phyloP scores from a whole-genome alignment of 352 stramenopile genomes.

The Phytophthora hybrid region DNA sequence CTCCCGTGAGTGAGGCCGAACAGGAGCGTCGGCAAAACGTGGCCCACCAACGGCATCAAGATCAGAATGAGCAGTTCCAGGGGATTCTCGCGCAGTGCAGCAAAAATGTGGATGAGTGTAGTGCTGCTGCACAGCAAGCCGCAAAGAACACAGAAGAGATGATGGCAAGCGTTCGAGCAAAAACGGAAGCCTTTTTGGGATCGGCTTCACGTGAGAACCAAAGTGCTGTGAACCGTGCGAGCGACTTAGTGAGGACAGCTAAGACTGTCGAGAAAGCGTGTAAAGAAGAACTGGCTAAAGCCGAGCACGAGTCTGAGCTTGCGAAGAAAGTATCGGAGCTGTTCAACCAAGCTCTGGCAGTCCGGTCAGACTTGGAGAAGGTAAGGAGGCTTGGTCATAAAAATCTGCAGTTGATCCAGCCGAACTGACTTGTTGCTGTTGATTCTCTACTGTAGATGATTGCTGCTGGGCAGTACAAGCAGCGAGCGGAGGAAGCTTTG shows the following conservation, averaged over 20 bases:
- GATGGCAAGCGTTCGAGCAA: conserved; percentile 9
- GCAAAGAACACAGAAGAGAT: conserved; percentile 1
- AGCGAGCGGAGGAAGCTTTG: not conserved
- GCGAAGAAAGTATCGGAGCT: conserved; percentile 1
- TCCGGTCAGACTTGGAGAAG: not conserved
- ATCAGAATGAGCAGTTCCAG: not conserved
- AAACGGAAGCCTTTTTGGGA: not conserved
- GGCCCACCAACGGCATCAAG: not conserved
- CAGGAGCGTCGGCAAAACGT: not conserved
- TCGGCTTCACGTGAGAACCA: conserved; percentile 5
- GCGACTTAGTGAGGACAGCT: not conserved
- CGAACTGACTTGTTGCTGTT: not conserved
- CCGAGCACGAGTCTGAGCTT: not conserved
- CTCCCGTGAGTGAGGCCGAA: not conserved
- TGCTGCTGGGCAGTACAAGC: conserved; percentile 2
- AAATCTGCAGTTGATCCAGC: not conserved
- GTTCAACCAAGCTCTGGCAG: conserved; percentile 1
- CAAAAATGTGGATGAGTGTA: conserved; percentile 5
- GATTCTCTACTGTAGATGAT: not conserved
- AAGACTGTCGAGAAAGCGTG: conserved; percentile 1
- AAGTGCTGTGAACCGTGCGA: conserved; percentile 3
- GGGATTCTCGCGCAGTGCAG: conserved; percentile 5
- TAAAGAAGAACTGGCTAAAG: not conserved
- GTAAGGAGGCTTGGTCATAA: not conserved
- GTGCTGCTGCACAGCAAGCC: conserved; percentile 1